These are phyloP conservation scores for Aspergillus carlsbadensis DNA, from an alignment of 495 filamentous ascomycete species.

Conservation along the genomic window DNA sequence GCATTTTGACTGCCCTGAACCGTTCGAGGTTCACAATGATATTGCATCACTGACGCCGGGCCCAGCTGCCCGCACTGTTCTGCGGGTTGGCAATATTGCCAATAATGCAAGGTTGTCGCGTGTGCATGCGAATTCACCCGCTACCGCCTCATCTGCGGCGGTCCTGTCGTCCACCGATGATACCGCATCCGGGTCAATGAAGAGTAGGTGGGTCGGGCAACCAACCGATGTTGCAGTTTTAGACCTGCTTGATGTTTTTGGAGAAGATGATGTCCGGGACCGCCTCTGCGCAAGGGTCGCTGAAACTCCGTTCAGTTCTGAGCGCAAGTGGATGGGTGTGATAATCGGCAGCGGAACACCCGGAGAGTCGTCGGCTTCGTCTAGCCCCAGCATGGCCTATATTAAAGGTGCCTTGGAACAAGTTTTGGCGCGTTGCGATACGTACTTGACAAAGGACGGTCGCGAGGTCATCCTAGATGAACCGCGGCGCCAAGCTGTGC, in stretches of 20 bases:
- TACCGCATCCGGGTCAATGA: constrained; percentile 55
- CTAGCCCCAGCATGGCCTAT: constrained; percentile 70
- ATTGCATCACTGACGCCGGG: constrained; percentile 63
- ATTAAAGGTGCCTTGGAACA: constrained; percentile 94
- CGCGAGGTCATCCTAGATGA: constrained; percentile 86
- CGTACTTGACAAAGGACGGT: constrained; percentile 83
- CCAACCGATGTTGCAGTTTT: constrained; percentile 95
- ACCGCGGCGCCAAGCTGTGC: constrained; percentile 65
- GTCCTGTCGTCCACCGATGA: constrained; percentile 76
- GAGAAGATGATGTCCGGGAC: constrained; percentile 86
- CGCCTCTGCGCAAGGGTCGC: constrained; percentile 72
- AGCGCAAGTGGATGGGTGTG: constrained; percentile 99
- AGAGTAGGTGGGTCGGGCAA: constrained; percentile 93
- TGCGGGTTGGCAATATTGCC: constrained; percentile 91
- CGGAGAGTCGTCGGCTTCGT: constrained; percentile 26
- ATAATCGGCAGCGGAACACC: constrained; percentile 62
- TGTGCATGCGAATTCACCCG: constrained; percentile 55
- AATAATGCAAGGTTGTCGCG: constrained; percentile 86
- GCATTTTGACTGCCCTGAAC: constrained; percentile 72
- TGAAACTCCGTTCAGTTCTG: constrained; percentile 94
- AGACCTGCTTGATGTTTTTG: constrained; percentile 85
- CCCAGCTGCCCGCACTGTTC: constrained; percentile 69
- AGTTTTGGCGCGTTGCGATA: constrained; percentile 82
- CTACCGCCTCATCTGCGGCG: constrained; percentile 68
- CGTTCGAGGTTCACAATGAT: constrained; percentile 74